A percentile compares a stretch with the other conserved stretches of the same genome.
phyloP scores from a whole-genome alignment of 2,329 filamentous ascomycete species.

The Apiospora arundinis region DNA sequence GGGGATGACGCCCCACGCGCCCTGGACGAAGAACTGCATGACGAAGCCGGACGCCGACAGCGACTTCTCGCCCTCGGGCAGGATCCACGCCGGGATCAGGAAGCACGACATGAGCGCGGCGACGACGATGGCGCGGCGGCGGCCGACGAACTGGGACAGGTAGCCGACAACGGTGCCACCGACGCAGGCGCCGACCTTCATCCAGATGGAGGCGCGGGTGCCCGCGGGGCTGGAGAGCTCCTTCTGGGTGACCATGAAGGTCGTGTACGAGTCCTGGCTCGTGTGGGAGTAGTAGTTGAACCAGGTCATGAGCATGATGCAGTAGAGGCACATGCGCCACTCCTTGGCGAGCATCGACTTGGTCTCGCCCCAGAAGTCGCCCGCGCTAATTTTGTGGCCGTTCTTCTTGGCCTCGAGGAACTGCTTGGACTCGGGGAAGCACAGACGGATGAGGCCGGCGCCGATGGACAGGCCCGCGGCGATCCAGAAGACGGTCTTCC shows the following conservation, averaged over 20 bases:
- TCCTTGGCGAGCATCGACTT: constrained; percentile 71
- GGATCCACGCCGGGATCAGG: constrained; percentile 74
- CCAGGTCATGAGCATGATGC: constrained; percentile 79
- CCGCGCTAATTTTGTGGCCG: constrained; percentile 56
- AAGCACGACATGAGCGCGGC: constrained; percentile 64
- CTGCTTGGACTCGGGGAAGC: constrained; percentile 77
- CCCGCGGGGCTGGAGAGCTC: constrained; percentile 68
- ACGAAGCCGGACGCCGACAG: constrained; percentile 72
- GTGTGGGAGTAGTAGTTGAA: constrained; percentile 80
- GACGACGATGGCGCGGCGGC: constrained; percentile 70
- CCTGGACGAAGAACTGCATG: constrained; percentile 72
- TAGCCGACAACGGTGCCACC: constrained; percentile 76
- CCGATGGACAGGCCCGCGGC: constrained; percentile 70
- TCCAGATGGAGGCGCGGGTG: constrained; percentile 78
- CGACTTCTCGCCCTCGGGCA: constrained; percentile 63
- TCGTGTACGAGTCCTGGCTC: constrained; percentile 81
- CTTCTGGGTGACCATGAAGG: constrained; percentile 78
- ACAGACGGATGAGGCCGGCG: constrained; percentile 70
- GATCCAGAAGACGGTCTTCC: constrained; percentile 81
- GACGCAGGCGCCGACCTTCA: constrained; percentile 79
- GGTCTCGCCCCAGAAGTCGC: constrained; percentile 72
- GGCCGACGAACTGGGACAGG: constrained; percentile 75
- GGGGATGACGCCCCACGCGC: constrained; percentile 71
- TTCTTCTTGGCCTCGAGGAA: constrained; percentile 73
- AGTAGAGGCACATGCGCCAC: constrained; percentile 81